These are phyloP conservation scores for Beauveria pseudobassiana DNA, from an alignment of 2,329 filamentous ascomycete species.

Conservation along the genomic window DNA sequence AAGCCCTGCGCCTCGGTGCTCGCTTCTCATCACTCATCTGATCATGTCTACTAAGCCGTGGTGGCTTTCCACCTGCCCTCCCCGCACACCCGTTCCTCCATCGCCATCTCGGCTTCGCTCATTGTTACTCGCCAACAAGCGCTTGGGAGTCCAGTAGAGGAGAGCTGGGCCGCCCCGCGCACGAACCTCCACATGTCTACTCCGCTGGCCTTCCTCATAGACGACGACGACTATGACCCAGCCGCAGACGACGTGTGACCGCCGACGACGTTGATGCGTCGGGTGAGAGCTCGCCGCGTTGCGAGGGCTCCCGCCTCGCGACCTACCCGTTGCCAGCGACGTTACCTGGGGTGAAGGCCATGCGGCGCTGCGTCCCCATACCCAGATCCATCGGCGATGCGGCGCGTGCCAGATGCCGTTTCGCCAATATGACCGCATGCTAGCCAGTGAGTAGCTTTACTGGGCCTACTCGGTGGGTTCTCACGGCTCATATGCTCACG, in stretches of 20 bases:
- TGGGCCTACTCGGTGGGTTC: not conserved
- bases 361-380: not conserved
- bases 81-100: not conserved
- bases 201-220: not conserved
- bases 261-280: not conserved
- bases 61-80: not conserved
- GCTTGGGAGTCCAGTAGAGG: too few relatives aligned
- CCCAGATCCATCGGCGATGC: constrained; percentile 6
- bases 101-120: not conserved
- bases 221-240: not conserved
- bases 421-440: not conserved
- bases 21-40: not conserved
- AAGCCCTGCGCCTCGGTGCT: not conserved
- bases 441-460: not conserved
- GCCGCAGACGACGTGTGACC: not conserved
- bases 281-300: not conserved
- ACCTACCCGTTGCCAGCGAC: not conserved
- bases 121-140: not conserved
- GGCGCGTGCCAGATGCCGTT: constrained; percentile 5
- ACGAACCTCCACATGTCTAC: not conserved
- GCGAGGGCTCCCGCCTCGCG: not conserved
- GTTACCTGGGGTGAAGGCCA: not conserved
- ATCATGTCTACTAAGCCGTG: not conserved
- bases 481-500: not conserved
- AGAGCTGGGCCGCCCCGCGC: too few relatives aligned